Evolutionary conservation across 345 rosid species (phyloP), one percentile per base, ranked within the genome.

Genomic region (Boechera divaricarpa): DNA sequence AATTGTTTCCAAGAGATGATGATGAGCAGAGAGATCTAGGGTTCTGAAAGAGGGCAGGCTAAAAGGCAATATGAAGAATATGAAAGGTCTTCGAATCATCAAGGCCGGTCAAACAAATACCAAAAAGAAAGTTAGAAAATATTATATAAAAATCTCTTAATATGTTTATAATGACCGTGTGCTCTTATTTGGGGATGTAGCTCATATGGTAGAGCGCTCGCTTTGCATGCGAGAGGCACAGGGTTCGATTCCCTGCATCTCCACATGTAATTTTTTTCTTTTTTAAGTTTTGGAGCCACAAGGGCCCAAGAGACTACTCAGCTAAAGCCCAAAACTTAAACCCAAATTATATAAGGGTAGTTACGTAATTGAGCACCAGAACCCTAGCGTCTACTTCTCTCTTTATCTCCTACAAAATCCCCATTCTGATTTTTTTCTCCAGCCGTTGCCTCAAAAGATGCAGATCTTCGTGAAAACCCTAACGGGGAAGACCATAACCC

Each of bases 191-290:
- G 44, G 79, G 74, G 76, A 70, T 70, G 76, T 70, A 77, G 80
- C 80, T 77, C 80, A 70, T 44, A 87, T 88, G 96, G 96, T 88
- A 86, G 89, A 87, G 94, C 93, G 92, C 88, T 83, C 86, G 92
- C 92, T 87, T 92, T 87, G 97, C 93, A 90, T 90, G 92, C 89
- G 93, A 81, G 96, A 92, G 97, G 91, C 86, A 70, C 76, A 64
- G 81, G 81, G 81, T 77, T 77, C 80, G 76, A 77, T 77, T 64
- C 72, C 67, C 72, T 70, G 81, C 67, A 56, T 70, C 76, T 77
- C 76, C 81, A 77, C 3, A 2, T 6, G 0, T 1, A 1, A 2
- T 0, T 0, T 57, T 2, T 2, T 3, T 5, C 5, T 0, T 10
- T 1, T 47, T 11, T 48, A 8, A 1, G 5, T 38, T 61, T 6